Conservation (phyloP, 2,329 filamentous ascomycete genomes). For the Raffaelea deltoideospora region DNA sequence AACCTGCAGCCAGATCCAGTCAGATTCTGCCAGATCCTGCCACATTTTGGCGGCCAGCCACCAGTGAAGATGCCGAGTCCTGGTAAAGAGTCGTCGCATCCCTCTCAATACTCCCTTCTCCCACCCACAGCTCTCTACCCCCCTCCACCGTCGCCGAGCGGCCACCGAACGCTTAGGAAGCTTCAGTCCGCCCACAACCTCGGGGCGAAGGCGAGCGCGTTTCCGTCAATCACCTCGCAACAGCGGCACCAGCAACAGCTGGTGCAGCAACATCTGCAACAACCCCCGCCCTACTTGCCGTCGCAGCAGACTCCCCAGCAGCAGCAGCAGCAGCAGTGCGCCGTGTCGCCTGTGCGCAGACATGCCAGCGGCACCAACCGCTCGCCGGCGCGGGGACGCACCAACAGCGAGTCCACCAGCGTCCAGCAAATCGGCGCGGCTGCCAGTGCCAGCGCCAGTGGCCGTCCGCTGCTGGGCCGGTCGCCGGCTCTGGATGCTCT, state of each 20-base stretch:
- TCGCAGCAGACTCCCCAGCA: conserved; percentile 7
- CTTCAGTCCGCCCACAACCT: conserved; percentile 63
- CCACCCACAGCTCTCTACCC: conserved; percentile 29
- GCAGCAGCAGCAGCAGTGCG: conserved; percentile 9
- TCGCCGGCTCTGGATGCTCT: conserved; percentile 37
- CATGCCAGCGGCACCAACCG: conserved; percentile 16
- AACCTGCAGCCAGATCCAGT: no score
- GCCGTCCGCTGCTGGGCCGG: conserved; percentile 28
- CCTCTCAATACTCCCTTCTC: conserved; percentile 14
- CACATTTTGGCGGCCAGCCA: not conserved
- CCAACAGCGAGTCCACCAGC: conserved; percentile 54
- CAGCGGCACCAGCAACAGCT: conserved; percentile 24
- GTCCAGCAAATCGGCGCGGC: conserved; percentile 22
- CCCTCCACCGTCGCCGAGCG: conserved; percentile 45
- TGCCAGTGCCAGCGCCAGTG: conserved; percentile 20
- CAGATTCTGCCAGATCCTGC: not conserved
- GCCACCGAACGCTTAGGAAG: conserved; percentile 53
- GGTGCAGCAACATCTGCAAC: conserved; percentile 11
- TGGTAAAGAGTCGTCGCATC: conserved; percentile 13
- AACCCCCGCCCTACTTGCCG: conserved; percentile 14
- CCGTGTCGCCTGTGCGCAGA: conserved; percentile 20
- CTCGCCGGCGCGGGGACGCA: conserved; percentile 43
- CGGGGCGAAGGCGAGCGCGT: conserved; percentile 34
- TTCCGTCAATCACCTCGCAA: conserved; percentile 40
- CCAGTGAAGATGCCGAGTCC: conserved; percentile 16